Evolutionary conservation across 208 protist genomes (phyloP).

Genomic region (Crithidia acanthocephali): DNA sequence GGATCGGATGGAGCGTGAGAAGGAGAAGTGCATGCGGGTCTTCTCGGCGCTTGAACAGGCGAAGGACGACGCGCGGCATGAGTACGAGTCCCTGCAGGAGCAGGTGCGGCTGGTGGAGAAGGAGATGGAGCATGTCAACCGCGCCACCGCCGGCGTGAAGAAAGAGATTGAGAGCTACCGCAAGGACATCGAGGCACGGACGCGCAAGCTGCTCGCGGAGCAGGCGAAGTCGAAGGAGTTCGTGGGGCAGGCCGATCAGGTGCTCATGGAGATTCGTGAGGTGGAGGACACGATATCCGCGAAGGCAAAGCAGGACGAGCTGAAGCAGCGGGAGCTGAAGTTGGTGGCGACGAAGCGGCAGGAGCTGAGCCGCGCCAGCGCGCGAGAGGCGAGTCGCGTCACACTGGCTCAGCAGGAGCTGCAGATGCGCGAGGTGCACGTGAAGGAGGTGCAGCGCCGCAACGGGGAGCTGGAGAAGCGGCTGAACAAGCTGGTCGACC

Average conservation of each 20-base stretch:
- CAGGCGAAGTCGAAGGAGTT: slow-evolving; percentile 87
- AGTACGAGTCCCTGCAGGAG: slow-evolving; percentile 44
- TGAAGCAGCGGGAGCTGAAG: slow-evolving; percentile 69
- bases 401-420: slow-evolving; percentile 88
- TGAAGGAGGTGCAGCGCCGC: slow-evolving; percentile 65
- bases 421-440: slow-evolving; percentile 73
- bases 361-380: slow-evolving; percentile 84
- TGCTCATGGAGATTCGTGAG: slow-evolving; percentile 62
- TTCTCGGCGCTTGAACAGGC: slow-evolving; percentile 58
- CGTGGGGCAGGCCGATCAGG: slow-evolving; percentile 45
- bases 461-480: slow-evolving; percentile 78
- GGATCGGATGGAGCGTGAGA: slow-evolving; percentile 69
- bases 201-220: slow-evolving; percentile 85
- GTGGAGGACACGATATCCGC: slow-evolving; percentile 79
- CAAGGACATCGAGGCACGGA: slow-evolving; percentile 78
- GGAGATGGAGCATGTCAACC: slow-evolving; percentile 76
- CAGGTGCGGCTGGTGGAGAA: slow-evolving; percentile 69
- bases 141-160: slow-evolving; percentile 35
- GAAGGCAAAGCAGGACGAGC: slow-evolving; percentile 69
- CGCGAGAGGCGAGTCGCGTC: slow-evolving; percentile 77
- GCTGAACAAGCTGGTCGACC: slow-evolving; percentile 68
- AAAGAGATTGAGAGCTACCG: slow-evolving; percentile 67
- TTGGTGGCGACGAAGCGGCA: slow-evolving; percentile 79
- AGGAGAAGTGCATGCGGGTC: slow-evolving; percentile 62
- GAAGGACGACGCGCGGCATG: slow-evolving; percentile 40